A percentile compares a stretch with the other conserved stretches of the same genome.
These are phyloP conservation scores for Neckera pumila DNA, from an alignment of 225 moss, liverwort and hornwort species.

Conservation along the genomic window DNA sequence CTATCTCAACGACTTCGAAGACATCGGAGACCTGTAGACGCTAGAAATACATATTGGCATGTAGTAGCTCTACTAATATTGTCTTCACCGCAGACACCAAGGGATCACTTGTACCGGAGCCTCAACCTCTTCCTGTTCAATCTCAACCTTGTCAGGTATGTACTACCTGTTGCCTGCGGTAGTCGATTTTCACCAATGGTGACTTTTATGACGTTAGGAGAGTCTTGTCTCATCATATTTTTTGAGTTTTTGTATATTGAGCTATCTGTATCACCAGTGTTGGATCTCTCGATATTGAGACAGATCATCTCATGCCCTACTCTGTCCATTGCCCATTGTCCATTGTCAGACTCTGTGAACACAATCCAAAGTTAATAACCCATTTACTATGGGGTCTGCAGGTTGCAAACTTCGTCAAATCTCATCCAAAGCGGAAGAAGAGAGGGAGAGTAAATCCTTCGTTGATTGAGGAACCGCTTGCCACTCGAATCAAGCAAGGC, in stretches of 20 bases:
- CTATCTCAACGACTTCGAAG: neutral
- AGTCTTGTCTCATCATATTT: neutral
- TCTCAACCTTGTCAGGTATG: conserved; percentile 25
- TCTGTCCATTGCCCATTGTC: neutral
- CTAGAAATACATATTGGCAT: neutral
- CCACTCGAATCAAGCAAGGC: conserved; percentile 26
- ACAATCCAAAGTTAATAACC: neutral
- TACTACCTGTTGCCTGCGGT: neutral
- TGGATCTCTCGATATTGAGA: neutral
- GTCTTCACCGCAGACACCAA: neutral
- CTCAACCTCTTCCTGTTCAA: conserved; percentile 1
- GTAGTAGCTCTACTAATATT: neutral
- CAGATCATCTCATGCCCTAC: neutral
- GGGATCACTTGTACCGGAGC: conserved; percentile 21
- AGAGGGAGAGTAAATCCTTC: conserved; percentile 20
- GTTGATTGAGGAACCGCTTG: conserved; percentile 31
- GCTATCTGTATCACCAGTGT: neutral
- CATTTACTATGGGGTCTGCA: neutral
- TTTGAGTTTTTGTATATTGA: neutral
- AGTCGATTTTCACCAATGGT: neutral
- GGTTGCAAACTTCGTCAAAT: conserved; percentile 27
- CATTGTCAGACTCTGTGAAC: neutral
- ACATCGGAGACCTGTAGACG: neutral
- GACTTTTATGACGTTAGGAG: neutral
- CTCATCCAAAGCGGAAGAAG: conserved; percentile 26